Conservation (phyloP, 352 stramenopile genomes). For the Thraustotheca clavata region DNA sequence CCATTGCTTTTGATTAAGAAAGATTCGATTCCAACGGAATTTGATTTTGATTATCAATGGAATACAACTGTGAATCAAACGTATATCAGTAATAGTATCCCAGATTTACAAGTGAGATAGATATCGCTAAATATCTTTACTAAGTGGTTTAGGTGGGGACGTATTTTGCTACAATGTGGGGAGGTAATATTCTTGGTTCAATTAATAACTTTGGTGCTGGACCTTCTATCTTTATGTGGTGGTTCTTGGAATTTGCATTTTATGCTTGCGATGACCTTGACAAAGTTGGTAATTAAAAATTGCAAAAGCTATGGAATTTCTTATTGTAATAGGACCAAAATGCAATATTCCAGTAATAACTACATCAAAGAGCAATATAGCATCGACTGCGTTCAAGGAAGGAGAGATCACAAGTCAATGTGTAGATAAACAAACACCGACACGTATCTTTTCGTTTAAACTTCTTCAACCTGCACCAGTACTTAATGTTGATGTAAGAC, state of each 20-base stretch:
- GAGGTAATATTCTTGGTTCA: slow-evolving; percentile 6
- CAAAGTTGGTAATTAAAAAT: neutral
- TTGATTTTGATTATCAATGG: neutral
- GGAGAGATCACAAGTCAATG: neutral
- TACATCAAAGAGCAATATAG: neutral
- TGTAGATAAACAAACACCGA: neutral
- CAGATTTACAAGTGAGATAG: neutral
- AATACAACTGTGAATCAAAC: neutral
- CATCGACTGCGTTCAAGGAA: neutral
- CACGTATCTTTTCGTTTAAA: slow-evolving; percentile 8
- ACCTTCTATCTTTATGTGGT: slow-evolving; percentile 15
- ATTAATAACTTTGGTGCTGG: slow-evolving; percentile 14
- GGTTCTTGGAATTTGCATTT: slow-evolving; percentile 16
- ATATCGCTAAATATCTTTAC: neutral
- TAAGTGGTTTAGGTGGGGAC: neutral
- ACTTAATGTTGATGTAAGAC: neutral
- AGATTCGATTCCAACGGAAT: slow-evolving; percentile 3
- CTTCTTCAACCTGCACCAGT: neutral
- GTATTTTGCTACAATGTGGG: slow-evolving; percentile 14
- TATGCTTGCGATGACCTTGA: neutral
- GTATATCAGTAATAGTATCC: neutral
- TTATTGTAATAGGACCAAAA: neutral
- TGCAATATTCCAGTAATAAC: neutral
- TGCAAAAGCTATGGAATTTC: neutral
- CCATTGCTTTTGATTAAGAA: slow-evolving; percentile 16